Evolutionary conservation across 179 eudicot genomes (phyloP), one percentile per base, ranked within the genome.

Genomic region (Amaranthus tricolor): DNA sequence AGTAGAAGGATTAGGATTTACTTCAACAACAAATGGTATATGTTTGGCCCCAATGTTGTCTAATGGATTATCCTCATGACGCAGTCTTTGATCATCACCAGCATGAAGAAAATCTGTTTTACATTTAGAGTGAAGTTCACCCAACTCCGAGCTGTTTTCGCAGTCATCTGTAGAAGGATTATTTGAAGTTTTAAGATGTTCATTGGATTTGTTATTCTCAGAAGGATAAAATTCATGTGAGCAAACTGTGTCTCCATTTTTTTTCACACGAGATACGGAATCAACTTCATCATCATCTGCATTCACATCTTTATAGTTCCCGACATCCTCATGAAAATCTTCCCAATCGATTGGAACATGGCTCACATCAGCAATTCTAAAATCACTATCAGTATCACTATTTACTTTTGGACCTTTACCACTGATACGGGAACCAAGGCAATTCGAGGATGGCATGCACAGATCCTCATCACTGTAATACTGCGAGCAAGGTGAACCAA

Each of bases 311-410:
- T 63, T 52, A 54, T 40, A 50, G n/a, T 72, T 70, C 73, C 52
- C 79, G 50, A 9, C 58, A 69, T 69, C 70, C 58, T 45, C 17
- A 62, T 70, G 66, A n/a, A 64, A 71, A 50, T 78, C 83, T 75
- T 75, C 88, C 75, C 85, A 88, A 70, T 88, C 84, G 53, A 80
- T 52, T 66, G 84, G 83, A 60, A 68, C 65, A 74, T 63, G 78
- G 60, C 70, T 54, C 31, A 49, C 74, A 61, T 44, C 74, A 79
- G 66, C 72, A 17, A 66, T 76, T 71, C 62, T 70, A 74, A 44
- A 43, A 11, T 52, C 77, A 49, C 65, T 17, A 20, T 68, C 70
- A 45, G 65, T 62, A 69, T 69, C 56, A 9, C 31, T 48, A 45
- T 78, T 53, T 20, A 21, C 24, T 50, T 60, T 76, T 17, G 52